Evolutionary conservation across 2,329 filamentous ascomycete species (phyloP), one percentile per base, ranked within the genome.

Genomic region (Sclerotinia trifoliorum): DNA sequence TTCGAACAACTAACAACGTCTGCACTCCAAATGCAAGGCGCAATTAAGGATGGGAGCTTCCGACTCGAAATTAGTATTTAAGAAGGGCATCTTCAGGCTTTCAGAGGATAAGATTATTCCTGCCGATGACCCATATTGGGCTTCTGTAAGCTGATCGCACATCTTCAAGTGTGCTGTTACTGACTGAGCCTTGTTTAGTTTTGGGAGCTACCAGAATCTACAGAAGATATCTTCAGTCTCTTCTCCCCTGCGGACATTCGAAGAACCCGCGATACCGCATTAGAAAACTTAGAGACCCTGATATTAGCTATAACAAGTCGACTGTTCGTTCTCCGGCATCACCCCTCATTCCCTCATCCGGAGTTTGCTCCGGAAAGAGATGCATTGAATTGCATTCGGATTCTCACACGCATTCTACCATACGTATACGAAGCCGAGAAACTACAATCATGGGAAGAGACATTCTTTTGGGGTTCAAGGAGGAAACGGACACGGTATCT

Each of bases 31-130:
- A 77, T 77, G 74, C 71, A 55, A 71, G 65, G 24, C 65, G 52
- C 71, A 72, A 68, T 68, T 71, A 71, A 77, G 65, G 52, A 99
- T 99, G 95, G 95, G 95, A 80, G 94, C 94, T 78, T 97, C 94
- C 81, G 94, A 98, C 83, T 98, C 94, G 77, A 98, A 98, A 86
- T 89, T 98, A 78, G 93, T 94, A 78, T 98, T 99, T 86, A 98
- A 97, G 82, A 92, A 96, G 81, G 94, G 94, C 81, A 96, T 98
- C 82, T 97, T 98, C 83, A 89, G 91, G 78, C 88, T 99, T 69
- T 95, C 93, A n/a, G 93, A 97, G 79, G 91, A 96, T 79, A 88
- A 89, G 73, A 85, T 91, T 78, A 97, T 98, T 77, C 85, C 93
- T 70, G 88, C 93, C 68, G 90, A 95, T 80, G 93, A 97, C 81